phyloP scores from a whole-genome alignment of 23 red algal genomes.

The Rhodosorus marinus region DNA sequence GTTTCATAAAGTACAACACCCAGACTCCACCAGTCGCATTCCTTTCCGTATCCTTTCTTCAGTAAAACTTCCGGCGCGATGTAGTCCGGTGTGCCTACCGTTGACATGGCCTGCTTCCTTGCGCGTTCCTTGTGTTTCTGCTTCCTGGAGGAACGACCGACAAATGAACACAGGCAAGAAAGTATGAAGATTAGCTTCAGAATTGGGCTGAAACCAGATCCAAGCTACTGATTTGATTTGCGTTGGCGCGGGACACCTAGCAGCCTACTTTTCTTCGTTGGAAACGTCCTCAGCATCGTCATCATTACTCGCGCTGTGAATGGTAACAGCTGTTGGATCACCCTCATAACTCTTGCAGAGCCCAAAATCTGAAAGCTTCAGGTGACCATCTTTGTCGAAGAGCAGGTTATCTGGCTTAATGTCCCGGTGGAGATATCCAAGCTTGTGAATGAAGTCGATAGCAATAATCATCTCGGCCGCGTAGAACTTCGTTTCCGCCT shows the following conservation, averaged over 20 bases:
- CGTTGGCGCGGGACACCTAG: too few relatives aligned
- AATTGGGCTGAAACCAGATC: too few relatives aligned
- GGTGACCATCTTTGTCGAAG: constrained; percentile 74
- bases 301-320: constrained; percentile 10
- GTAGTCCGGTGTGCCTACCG: constrained; percentile 97
- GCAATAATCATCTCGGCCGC: constrained; percentile 89
- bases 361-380: constrained; percentile 93
- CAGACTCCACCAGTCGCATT: constrained; percentile 98
- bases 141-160: too few relatives aligned
- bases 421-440: constrained; percentile 93
- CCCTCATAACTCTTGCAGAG: constrained; percentile 61
- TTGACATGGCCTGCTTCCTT: constrained; percentile 69
- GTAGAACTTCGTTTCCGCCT: constrained; percentile 83
- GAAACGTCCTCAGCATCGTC: constrained; percentile 10
- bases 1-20: constrained; percentile 93
- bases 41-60: constrained; percentile 82
- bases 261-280: not conserved
- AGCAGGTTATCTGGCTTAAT: constrained; percentile 97
- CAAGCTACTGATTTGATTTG: too few relatives aligned
- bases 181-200: too few relatives aligned
- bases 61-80: constrained; percentile 92
- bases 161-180: too few relatives aligned
- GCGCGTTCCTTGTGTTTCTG: constrained; percentile 60
- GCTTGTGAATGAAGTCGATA: constrained; percentile 85
- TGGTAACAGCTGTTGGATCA: not conserved